Base-by-base conservation (phyloP, 805 yeast genomes). In the Ogataea ganodermae region DNA sequence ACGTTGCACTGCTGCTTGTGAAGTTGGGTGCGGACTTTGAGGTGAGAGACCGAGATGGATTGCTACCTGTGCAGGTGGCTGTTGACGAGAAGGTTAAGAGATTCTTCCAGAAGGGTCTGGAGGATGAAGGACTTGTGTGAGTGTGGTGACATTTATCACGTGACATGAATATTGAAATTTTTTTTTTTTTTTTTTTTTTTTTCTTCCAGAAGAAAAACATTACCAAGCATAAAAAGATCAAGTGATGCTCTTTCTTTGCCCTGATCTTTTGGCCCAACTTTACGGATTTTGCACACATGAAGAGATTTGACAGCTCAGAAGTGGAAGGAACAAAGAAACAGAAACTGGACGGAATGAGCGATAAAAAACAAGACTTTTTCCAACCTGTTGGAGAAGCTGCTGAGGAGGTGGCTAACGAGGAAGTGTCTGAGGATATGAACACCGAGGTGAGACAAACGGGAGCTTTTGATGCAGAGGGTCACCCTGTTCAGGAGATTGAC, bases 401-500 rank as follows among this genome's bases (percentile, higher is more conserved):
- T 17, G 76, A 75, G 55, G 74, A 69, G 38, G 70, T 79, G 23
- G 59, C 63, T 28, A 73, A 67, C 35, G 63, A 66, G 24, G 57
- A 36, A 53, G 52, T 31, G 46, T 4, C 37, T 6, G 56, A 31
- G 49, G 52, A 39, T 52, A 55, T 20, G 5, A 66, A 67, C 50
- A 71, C 71, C 35, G 84, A 78, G 21, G 74, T 86, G 37, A 74
- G 73, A 47, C 68, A 76, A 30, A 87, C 95, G 0, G 96, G 94
- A 18, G 92, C 91, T 20, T 71, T 71, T 4, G 97, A 89, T 64
- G 84, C 86, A 8, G 84, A 83, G 65, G 97, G 97, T 4, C 94
- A 89, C 57, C 96, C 97, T 1, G 96, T 94, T 16, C 97, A 91
- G 66, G 98, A 94, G 66, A 80, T 94, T 53, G 92, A 92, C 63